Conservation (phyloP, 2,329 filamentous ascomycete genomes). For the Aspergillus fischeri region DNA sequence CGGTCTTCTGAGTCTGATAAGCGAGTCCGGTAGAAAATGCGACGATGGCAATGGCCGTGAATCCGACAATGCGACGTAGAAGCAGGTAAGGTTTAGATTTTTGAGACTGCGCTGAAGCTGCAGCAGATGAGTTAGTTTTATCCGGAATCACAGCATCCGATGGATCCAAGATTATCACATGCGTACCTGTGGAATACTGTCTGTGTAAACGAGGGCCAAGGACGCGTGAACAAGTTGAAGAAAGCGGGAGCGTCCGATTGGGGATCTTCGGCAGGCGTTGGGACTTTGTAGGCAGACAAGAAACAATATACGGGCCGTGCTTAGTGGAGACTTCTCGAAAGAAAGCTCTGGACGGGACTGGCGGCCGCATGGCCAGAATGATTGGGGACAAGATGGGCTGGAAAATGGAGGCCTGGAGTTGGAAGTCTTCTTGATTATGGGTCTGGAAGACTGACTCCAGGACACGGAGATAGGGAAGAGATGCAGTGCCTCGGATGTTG, state of each 20-base stretch:
- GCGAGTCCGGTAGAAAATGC: constrained; percentile 30
- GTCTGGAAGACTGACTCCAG: background rate
- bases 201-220: background rate
- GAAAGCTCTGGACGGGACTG: constrained; percentile 9
- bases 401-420: background rate
- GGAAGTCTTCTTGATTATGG: background rate
- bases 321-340: constrained; percentile 15
- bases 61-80: constrained; percentile 33
- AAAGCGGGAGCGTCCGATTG: background rate
- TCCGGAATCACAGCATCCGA: background rate
- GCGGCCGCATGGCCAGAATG: constrained; percentile 10
- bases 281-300: constrained; percentile 9
- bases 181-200: constrained; percentile 9
- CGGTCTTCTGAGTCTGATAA: constrained; percentile 23
- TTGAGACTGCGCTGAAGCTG: background rate
- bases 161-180: background rate
- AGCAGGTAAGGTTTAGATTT: constrained; percentile 24
- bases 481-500: background rate
- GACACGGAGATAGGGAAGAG: background rate
- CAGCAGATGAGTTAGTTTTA: background rate
- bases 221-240: constrained; percentile 4
- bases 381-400: background rate
- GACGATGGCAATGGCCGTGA: constrained; percentile 32
- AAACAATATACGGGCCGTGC: constrained; percentile 10
- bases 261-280: constrained; percentile 5